Conservation (phyloP, 1,284 basidiomycete species). For the Heterobasidion annosum region DNA sequence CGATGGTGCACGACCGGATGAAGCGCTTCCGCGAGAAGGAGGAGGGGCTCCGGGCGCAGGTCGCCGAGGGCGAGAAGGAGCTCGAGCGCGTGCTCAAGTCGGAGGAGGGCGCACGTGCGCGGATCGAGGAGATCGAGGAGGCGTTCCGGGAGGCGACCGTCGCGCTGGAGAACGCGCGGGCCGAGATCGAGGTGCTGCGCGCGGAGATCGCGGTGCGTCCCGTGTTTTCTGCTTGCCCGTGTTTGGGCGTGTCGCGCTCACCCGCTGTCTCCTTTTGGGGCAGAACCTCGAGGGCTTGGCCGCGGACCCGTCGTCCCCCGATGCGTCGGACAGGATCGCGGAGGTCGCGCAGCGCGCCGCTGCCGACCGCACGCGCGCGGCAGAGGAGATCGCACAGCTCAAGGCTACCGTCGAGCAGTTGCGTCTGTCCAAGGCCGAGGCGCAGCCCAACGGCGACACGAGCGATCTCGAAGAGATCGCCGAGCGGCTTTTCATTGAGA, state of each 20-base stretch:
- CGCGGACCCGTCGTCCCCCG: conserved; percentile 18
- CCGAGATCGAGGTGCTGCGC: conserved; percentile 82
- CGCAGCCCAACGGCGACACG: not conserved
- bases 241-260: conserved; percentile 2
- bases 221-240: not conserved
- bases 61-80: conserved; percentile 54
- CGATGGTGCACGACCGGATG: conserved; percentile 53
- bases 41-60: conserved; percentile 58
- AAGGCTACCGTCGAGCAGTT: conserved; percentile 36
- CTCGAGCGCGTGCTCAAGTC: conserved; percentile 54
- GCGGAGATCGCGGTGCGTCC: conserved; percentile 68
- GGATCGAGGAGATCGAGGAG: conserved; percentile 79
- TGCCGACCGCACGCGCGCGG: conserved; percentile 34
- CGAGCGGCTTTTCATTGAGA: conserved; percentile 21
- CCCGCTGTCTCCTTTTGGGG: conserved; percentile 3
- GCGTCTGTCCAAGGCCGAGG: conserved; percentile 10
- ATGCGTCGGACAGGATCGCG: conserved; percentile 23
- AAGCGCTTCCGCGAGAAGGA: conserved; percentile 74
- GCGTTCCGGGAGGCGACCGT: conserved; percentile 84
- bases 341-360: conserved; percentile 32
- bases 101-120: conserved; percentile 50
- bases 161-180: conserved; percentile 85
- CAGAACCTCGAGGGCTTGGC: conserved; percentile 46
- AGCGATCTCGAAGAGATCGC: conserved; percentile 14
- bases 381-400: conserved; percentile 44